Percentiles rank a stretch among this genome's conserved stretches.
phyloP scores from a whole-genome alignment of 352 stramenopile species.

The Phytophthora capsici region DNA sequence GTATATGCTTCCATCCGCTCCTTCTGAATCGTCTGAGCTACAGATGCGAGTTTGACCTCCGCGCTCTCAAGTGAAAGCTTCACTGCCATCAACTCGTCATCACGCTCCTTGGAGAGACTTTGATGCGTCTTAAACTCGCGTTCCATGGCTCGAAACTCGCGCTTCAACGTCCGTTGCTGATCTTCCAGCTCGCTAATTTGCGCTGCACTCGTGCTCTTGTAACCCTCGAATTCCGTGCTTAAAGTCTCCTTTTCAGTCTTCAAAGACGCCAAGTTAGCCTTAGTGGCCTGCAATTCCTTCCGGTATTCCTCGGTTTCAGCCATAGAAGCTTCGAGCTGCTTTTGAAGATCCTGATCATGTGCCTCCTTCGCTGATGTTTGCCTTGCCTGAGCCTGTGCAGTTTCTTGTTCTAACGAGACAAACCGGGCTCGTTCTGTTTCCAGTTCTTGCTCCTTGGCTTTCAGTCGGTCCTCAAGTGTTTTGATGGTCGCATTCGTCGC shows the following conservation, averaged over 20 bases:
- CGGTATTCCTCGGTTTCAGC: conserved; percentile 18
- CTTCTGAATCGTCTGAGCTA: conserved; percentile 44
- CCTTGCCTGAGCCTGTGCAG: conserved; percentile 21
- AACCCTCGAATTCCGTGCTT: conserved; percentile 36
- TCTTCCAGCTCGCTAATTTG: conserved; percentile 62
- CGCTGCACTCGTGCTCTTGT: conserved; percentile 28
- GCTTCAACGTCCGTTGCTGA: conserved; percentile 55
- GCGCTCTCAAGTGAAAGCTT: conserved; percentile 42
- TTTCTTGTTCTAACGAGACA: conserved; percentile 35
- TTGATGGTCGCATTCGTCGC: conserved; percentile 30
- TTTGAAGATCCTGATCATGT: conserved; percentile 32
- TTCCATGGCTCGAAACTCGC: conserved; percentile 64
- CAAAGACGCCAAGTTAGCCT: conserved; percentile 18
- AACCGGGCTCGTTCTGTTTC: conserved; percentile 19
- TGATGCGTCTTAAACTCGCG: conserved; percentile 67
- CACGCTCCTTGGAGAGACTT: conserved; percentile 53
- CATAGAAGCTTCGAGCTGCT: conserved; percentile 19
- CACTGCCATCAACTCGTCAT: conserved; percentile 47
- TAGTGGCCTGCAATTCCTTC: conserved; percentile 26
- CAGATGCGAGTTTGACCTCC: conserved; percentile 43
- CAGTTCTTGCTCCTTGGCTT: conserved; percentile 35
- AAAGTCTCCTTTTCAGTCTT: conserved; percentile 28
- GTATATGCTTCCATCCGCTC: conserved; percentile 43
- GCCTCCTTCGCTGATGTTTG: conserved; percentile 24
- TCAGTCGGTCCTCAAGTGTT: conserved; percentile 22